phyloP scores from a whole-genome alignment of 441 rosid species.

The Pelargonium myrrhifolium region DNA sequence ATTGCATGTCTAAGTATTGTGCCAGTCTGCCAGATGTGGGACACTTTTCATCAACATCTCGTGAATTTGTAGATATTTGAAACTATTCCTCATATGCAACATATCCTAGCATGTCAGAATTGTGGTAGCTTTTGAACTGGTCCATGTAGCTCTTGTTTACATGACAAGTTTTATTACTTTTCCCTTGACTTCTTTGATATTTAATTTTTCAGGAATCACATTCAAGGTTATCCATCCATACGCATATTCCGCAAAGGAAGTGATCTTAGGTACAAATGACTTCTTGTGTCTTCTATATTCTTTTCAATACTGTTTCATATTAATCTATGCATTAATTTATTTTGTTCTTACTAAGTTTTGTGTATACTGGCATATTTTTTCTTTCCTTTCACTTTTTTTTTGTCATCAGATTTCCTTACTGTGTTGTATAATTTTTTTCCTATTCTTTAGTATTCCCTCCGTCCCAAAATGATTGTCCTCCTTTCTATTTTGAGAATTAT shows the following conservation, averaged over 20 bases:
- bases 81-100: neutral
- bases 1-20: too few species aligned
- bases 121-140: neutral
- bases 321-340: too few species aligned
- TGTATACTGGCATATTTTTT: too few species aligned
- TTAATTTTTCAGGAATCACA: conserved; percentile 63
- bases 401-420: too few species aligned
- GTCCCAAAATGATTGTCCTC: too few species aligned
- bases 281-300: conserved; percentile 7
- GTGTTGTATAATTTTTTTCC: too few species aligned
- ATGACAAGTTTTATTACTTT: neutral
- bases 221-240: conserved; percentile 96
- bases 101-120: neutral
- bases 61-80: neutral
- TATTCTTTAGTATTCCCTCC: too few species aligned
- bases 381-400: too few species aligned
- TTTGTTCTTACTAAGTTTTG: too few species aligned
- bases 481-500: too few species aligned
- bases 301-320: neutral
- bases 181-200: conserved; percentile 3
- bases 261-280: conserved; percentile 60
- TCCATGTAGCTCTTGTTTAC: neutral
- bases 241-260: conserved; percentile 94
- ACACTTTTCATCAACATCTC: too few species aligned
- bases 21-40: too few species aligned